Base-by-base conservation (phyloP, 1,284 basidiomycete genomes). In the Blastosporella zonata region DNA sequence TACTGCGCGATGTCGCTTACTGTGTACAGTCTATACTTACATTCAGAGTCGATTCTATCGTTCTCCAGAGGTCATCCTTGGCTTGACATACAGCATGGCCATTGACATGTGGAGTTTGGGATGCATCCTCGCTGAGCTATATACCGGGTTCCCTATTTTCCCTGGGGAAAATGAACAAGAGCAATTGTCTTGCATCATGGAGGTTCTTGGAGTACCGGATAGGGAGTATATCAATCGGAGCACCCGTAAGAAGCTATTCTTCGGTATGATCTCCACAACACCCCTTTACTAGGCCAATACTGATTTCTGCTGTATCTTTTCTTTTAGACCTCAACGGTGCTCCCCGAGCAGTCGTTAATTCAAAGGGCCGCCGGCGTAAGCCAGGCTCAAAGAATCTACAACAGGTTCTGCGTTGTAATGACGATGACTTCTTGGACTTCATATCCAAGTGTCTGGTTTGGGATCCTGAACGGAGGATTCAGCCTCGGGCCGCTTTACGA, bases 111-210 rank as follows among this genome's bases (percentile, higher is more conserved):
- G 94, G 94, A 95, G 91, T 74, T 71, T 99, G 55, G 97, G 96
- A 18, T 99, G 97, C 62, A 99, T 99, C 57, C 75, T 99, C 44
- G 96, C 95, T 17, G 97, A 99, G 69, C 74, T 99, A 36, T 97
- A 92, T 70, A 99, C 97, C n/a, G 97, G 97, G 1, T 97, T 94
- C 67, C 97, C 97, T 0, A 95, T 99, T 61, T 99, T 99, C 71
- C 96, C 96, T 0, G 96, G 96, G n/a, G 96, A 98, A 70, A 97
- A 97, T 64, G 97, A 99, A 69, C 94, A 97, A 69, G 96, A 99
- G 66, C 97, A 99, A 63, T 72, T 99, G 52, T 91, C 95, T 4
- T 99, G 97, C 67, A 99, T 99, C 69, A 99, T 99, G 96, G 97
- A 99, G 67, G 90, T 99, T 6, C 82, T 99, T 35, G 97, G 97